Conservation (phyloP, 2,329 filamentous ascomycete species). For the Clonostachys rosea region DNA sequence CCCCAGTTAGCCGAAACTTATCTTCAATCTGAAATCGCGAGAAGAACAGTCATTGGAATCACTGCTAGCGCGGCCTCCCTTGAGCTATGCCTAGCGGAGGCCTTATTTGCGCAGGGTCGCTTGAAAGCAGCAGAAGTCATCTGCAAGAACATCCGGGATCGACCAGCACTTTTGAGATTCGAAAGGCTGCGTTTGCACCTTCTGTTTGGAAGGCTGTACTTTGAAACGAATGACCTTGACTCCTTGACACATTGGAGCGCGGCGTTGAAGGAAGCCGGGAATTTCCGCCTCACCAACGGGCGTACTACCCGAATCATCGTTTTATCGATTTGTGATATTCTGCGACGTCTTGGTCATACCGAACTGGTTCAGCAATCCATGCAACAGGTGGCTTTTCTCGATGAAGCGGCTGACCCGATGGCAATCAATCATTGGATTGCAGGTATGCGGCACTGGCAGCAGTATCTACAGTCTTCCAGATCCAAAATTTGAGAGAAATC, state of each 20-base stretch:
- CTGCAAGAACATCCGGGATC: not conserved
- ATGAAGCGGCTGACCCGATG: not conserved
- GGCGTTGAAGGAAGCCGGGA: not conserved
- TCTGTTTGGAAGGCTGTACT: not conserved
- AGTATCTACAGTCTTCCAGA: not conserved
- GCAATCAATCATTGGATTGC: not conserved
- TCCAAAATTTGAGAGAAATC: too few species aligned
- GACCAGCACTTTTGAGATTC: not conserved
- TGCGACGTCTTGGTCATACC: not conserved
- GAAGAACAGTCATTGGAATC: not conserved
- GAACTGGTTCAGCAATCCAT: not conserved
- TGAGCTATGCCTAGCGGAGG: not conserved
- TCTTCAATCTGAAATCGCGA: not conserved
- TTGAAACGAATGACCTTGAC: not conserved
- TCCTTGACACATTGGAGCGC: not conserved
- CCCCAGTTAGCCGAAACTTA: not conserved
- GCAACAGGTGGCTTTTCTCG: not conserved
- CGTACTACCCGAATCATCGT: not conserved
- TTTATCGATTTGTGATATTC: not conserved
- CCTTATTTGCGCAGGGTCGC: not conserved
- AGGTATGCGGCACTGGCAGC: not conserved
- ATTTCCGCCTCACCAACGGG: not conserved
- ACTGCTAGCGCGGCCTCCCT: not conserved
- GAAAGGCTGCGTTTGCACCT: not conserved
- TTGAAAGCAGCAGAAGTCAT: not conserved